Conservation (phyloP, 192 early-diverging fungal genomes). For the Rhizoclosmatium sp. region DNA sequence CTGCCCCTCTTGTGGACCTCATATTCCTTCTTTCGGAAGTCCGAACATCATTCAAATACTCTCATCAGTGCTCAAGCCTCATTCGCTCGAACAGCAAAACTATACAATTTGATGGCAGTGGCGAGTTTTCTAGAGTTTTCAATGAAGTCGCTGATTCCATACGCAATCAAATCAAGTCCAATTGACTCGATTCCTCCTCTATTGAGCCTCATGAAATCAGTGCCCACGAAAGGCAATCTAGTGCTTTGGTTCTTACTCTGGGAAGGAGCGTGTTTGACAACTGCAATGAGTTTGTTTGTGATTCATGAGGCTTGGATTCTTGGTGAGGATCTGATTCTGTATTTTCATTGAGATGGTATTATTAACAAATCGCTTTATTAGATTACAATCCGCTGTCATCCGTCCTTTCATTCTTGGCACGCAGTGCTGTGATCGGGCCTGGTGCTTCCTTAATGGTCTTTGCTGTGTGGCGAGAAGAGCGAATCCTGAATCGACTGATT, state of each 20-base stretch:
- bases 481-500: not conserved
- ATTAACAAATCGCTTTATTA: not conserved
- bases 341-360: not conserved
- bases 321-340: not conserved
- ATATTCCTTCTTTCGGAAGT: not conserved
- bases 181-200: not conserved
- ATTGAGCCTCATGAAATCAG: not conserved
- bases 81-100: not conserved
- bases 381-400: not conserved
- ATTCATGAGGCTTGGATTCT: not conserved
- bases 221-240: not conserved
- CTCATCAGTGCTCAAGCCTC: not conserved
- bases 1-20: not conserved
- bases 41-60: not conserved
- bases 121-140: not conserved
- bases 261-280: not conserved
- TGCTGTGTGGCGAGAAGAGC: not conserved
- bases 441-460: constrained; percentile 7
- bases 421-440: not conserved
- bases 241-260: not conserved
- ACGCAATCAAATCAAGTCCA: not conserved
- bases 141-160: not conserved
- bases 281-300: not conserved
- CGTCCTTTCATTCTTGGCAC: not conserved
- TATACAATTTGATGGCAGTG: not conserved